These are phyloP conservation scores for Fusarium nodosum DNA, from an alignment of 2,329 filamentous ascomycete species.

Conservation along the genomic window DNA sequence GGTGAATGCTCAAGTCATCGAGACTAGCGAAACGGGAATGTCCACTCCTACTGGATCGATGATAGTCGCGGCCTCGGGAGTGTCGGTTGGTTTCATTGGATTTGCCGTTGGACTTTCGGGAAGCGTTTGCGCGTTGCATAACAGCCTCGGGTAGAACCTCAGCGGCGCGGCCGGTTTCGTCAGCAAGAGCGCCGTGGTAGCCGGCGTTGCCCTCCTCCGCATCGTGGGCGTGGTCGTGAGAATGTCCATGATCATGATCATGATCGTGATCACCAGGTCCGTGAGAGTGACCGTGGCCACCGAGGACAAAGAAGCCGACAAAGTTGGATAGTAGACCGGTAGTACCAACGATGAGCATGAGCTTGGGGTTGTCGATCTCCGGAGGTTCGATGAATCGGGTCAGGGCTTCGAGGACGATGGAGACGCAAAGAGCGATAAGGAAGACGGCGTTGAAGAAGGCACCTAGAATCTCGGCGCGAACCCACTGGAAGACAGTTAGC, in stretches of 20 bases:
- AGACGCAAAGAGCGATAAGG: constrained; percentile 93
- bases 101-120: constrained; percentile 50
- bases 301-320: constrained; percentile 88
- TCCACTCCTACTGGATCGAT: constrained; percentile 63
- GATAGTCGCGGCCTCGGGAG: constrained; percentile 59
- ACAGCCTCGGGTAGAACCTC: constrained; percentile 74
- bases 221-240: constrained; percentile 55
- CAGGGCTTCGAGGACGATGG: constrained; percentile 95
- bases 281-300: constrained; percentile 91
- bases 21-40: constrained; percentile 74
- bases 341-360: constrained; percentile 91
- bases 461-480: constrained; percentile 95
- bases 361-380: constrained; percentile 83
- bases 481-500: constrained; percentile 74
- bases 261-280: constrained; percentile 67
- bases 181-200: constrained; percentile 61
- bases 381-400: constrained; percentile 93
- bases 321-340: constrained; percentile 90
- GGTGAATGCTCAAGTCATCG: constrained; percentile 85
- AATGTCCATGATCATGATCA: constrained; percentile 56
- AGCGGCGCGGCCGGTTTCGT: constrained; percentile 70
- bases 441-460: constrained; percentile 98
- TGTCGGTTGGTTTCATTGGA: constrained; percentile 55
- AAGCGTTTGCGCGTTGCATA: constrained; percentile 62
- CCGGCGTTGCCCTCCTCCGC: constrained; percentile 67